Base-by-base conservation (phyloP, 1,139 yeast species). In the Kazachstania sp. region DNA sequence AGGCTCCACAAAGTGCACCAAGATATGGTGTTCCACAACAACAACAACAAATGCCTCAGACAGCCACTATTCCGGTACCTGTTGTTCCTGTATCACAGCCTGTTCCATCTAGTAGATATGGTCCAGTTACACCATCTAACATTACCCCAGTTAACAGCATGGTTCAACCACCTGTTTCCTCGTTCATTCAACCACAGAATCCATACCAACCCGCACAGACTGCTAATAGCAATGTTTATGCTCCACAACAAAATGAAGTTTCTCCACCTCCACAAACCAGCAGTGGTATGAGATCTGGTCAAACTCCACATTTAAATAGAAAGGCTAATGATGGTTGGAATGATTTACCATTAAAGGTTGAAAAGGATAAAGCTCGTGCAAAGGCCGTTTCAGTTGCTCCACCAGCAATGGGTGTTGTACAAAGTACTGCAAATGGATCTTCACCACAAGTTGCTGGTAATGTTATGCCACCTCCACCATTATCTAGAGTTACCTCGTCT, bases 281-380 rank as follows among this genome's bases (percentile, higher is more conserved):
- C 9, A 38, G 13, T 12, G 50, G 50, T 39, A 49, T 55, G 32
- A 47, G 51, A 23, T 64, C 67, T 36, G 68, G 68, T 20, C 68
- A 65, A 54, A 57, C 59, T 1, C 68, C 68, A 36, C 63, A 60
- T 36, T 52, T 64, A 40, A 68, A 72, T 43, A 77, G 73, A 57
- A 77, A 74, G 59, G 83, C 83, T 41, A 81, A 81, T 41, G 92
- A 85, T 44, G 97, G 97, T 3, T 90, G 97, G 97, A 90, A 90
- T 61, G 97, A 90, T 65, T 72, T 90, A 54, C 96, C 97, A 44
- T 74, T 81, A n/a, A 72, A 78, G 28, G 74, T 83, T 64, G 79
- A 71, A 63, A 70, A 45, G 32, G 69, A 74, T 31, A 68, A 78
- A 13, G 73, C 78, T 34, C 75, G 83, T 56, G 68, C 68, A 36